phyloP scores from a whole-genome alignment of 192 early-diverging fungal species.

The Backusella macrospora region DNA sequence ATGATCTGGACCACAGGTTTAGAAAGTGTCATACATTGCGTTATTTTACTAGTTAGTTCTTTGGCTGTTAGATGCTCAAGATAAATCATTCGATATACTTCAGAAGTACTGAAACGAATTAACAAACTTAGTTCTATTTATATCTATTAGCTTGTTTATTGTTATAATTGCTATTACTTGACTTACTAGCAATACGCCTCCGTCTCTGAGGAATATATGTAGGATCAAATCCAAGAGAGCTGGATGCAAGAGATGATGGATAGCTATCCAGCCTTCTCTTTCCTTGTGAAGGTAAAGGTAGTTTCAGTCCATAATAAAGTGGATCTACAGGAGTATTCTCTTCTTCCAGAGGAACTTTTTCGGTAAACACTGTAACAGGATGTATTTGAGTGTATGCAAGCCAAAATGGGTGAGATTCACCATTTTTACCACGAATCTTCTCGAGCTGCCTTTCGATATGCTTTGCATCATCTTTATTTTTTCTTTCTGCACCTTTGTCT shows the following conservation, averaged over 20 bases:
- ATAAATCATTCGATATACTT: conserved; percentile 64
- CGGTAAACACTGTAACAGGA: conserved; percentile 36
- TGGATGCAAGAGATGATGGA: not conserved
- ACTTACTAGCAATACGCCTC: conserved; percentile 42
- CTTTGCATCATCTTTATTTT: conserved; percentile 77
- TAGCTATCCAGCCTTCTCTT: not conserved
- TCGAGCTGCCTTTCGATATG: conserved; percentile 72
- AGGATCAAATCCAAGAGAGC: conserved; percentile 60
- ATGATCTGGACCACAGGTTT: not conserved
- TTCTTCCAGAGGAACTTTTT: conserved; percentile 8
- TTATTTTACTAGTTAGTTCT: conserved; percentile 58
- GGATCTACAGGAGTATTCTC: not conserved
- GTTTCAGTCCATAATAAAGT: not conserved
- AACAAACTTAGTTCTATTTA: conserved; percentile 56
- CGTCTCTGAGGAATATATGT: conserved; percentile 59
- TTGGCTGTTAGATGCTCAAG: conserved; percentile 57
- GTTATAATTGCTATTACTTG: not conserved
- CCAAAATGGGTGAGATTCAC: conserved; percentile 45
- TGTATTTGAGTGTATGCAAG: conserved; percentile 36
- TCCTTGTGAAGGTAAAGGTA: not conserved
- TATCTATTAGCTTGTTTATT: conserved; percentile 1
- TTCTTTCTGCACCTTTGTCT: conserved; percentile 80
- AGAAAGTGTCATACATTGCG: conserved; percentile 45
- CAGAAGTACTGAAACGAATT: conserved; percentile 52
- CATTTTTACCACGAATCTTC: conserved; percentile 53